Evolutionary conservation across 1,284 basidiomycete species (phyloP), one percentile per base, ranked within the genome.

Genomic region (Boletus sp.): DNA sequence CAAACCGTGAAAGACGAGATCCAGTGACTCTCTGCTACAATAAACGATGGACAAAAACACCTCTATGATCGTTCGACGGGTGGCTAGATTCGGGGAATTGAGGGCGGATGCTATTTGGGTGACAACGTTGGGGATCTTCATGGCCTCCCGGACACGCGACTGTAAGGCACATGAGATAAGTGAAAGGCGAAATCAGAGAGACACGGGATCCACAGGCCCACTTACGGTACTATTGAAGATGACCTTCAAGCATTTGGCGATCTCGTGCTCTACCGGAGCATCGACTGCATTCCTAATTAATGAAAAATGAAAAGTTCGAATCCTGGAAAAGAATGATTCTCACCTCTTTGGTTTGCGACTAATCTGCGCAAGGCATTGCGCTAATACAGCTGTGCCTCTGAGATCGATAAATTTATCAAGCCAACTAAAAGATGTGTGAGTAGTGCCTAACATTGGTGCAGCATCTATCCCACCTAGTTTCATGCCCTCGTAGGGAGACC

Each of bases 191-290:
- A n/a, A n/a, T n/a, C n/a, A n/a, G n/a, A n/a, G n/a, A n/a, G 30
- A 37, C 30, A 43, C 10, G 30, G 25, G 48, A 50, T 7, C 1
- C 4, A 43, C 38, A 52, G 55, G 25, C 28, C 33, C 78, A 55
- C 85, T 64, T 68, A 92, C 91, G 64, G 82, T 79, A 66, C 81
- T 85, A 73, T 97, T 97, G 59, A 98, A 81, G 40, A 97, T 91
- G 40, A 87, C 87, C 69, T 89, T 91, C 63, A 98, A 78, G 70
- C 93, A 95, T 75, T 96, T 97, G 60, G 94, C 85, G 52, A 96
- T 82, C 77, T 98, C 96, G 60, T 94, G 89, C 76, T 98, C 97
- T 51, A 97, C 79, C 21, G 81, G 78, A 40, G 83, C 81, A 68
- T 98, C 95, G 28, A 78, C 75, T 56, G 88, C 85, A 52, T 80